A percentile compares a stretch with the other conserved stretches of the same genome.
These are phyloP conservation scores for Candida pseudofarinosa DNA, from an alignment of 805 yeast genomes.

Conservation along the genomic window DNA sequence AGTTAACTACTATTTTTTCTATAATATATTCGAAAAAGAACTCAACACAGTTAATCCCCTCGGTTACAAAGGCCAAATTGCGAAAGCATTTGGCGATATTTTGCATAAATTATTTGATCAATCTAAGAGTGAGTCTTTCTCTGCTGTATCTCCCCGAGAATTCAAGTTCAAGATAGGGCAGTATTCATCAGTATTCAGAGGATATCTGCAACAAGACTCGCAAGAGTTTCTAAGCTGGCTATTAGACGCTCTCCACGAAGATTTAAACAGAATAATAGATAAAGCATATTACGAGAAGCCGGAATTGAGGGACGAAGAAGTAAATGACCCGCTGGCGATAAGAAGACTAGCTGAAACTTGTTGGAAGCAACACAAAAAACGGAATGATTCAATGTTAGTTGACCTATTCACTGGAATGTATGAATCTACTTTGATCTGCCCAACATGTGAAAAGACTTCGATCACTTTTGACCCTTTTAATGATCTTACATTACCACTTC, in stretches of 20 bases:
- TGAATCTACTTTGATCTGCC: constrained; percentile 86
- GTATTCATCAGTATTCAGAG: constrained; percentile 73
- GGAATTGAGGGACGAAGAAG: constrained; percentile 62
- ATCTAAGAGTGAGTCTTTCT: constrained; percentile 4
- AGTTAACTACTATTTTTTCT: constrained; percentile 67
- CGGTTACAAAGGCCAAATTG: constrained; percentile 81
- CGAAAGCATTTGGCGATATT: constrained; percentile 66
- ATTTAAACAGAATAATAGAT: constrained; percentile 71
- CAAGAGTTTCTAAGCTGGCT: constrained; percentile 88
- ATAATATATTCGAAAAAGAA: constrained; percentile 57
- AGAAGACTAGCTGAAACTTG: constrained; percentile 64
- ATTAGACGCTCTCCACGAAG: constrained; percentile 88
- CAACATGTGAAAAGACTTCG: constrained; percentile 72
- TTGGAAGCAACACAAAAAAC: constrained; percentile 72
- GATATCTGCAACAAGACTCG: constrained; percentile 86
- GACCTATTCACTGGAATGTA: constrained; percentile 90
- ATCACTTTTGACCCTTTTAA: constrained; percentile 92
- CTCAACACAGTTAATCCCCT: constrained; percentile 75
- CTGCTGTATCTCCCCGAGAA: constrained; percentile 57
- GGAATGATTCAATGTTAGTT: constrained; percentile 81
- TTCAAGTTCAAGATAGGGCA: constrained; percentile 78
- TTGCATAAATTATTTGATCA: constrained; percentile 54
- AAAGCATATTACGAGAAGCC: constrained; percentile 92
- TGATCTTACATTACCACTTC: constrained; percentile 86
- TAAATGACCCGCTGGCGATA: constrained; percentile 50